Percentiles rank a stretch among this genome's conserved stretches.
These are phyloP conservation scores for Trametes villosa DNA, from an alignment of 768 basidiomycete species.

Conservation along the genomic window DNA sequence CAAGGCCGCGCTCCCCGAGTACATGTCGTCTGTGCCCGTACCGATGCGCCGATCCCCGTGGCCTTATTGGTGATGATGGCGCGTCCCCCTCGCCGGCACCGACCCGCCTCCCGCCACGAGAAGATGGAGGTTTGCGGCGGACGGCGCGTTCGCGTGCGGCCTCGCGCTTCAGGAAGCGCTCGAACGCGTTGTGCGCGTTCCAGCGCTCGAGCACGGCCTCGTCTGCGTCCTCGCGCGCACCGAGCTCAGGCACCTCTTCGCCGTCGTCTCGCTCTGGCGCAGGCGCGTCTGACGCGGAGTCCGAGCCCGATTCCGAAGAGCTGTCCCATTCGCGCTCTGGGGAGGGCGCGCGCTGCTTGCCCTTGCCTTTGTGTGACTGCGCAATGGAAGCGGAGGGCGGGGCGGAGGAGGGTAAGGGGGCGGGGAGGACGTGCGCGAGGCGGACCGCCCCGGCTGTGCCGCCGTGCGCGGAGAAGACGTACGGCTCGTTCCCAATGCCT, in stretches of 20 bases:
- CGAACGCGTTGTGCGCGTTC: slow-evolving; percentile 34
- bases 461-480: slow-evolving; percentile 55
- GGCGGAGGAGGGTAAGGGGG: neutral
- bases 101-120: no score
- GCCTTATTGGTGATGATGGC: neutral
- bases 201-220: slow-evolving; percentile 30
- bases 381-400: neutral
- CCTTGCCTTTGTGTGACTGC: neutral
- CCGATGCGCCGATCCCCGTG: neutral
- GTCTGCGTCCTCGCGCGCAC: slow-evolving; percentile 12
- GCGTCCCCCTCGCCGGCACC: no score
- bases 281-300: neutral
- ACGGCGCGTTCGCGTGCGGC: slow-evolving; percentile 25
- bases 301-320: neutral
- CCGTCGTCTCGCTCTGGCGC: neutral
- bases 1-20: neutral
- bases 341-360: neutral
- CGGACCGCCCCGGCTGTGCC: slow-evolving; percentile 25
- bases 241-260: slow-evolving; percentile 20
- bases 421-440: slow-evolving; percentile 26
- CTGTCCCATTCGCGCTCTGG: neutral
- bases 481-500: slow-evolving; percentile 64
- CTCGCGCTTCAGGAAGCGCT: slow-evolving; percentile 32
- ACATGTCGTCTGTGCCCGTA: neutral
- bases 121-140: slow-evolving; percentile 7